Conservation (phyloP, 805 yeast genomes). For the Candida multigemmis region DNA sequence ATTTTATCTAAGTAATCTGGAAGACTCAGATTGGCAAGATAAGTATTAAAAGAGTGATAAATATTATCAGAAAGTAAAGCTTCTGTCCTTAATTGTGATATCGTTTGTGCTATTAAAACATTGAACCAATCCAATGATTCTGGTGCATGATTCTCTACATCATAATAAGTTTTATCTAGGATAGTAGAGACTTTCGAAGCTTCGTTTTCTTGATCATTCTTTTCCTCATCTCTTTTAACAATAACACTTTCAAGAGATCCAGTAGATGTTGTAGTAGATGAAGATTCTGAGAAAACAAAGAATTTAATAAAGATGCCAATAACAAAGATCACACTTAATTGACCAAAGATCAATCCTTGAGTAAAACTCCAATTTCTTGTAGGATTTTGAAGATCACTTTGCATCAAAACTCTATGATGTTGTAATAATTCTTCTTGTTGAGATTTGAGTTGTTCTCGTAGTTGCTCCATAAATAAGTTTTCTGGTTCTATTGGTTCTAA, state of each 20-base stretch:
- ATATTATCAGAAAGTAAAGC: slow-evolving; percentile 81
- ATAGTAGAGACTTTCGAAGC: slow-evolving; percentile 32
- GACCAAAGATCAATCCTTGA: slow-evolving; percentile 69
- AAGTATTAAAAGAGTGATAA: slow-evolving; percentile 64
- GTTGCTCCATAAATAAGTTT: slow-evolving; percentile 8
- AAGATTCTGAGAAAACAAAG: slow-evolving; percentile 65
- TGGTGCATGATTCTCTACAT: slow-evolving; percentile 77
- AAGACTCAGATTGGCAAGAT: slow-evolving; percentile 50
- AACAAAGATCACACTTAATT: slow-evolving; percentile 57
- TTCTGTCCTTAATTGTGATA: slow-evolving; percentile 81
- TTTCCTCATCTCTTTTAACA: slow-evolving; percentile 21
- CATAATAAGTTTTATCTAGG: slow-evolving; percentile 85
- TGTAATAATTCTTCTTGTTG: slow-evolving; percentile 22
- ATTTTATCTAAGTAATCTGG: slow-evolving; percentile 80
- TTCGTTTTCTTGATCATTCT: slow-evolving; percentile 8
- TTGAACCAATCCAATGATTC: slow-evolving; percentile 97
- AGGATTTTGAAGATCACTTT: slow-evolving; percentile 1
- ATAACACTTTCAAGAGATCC: slow-evolving; percentile 22
- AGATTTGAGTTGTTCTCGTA: slow-evolving; percentile 15
- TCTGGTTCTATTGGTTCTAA: background rate
- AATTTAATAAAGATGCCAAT: slow-evolving; percentile 60
- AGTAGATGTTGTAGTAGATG: slow-evolving; percentile 15
- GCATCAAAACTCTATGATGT: slow-evolving; percentile 16
- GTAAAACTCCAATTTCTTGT: slow-evolving; percentile 53
- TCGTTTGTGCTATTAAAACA: slow-evolving; percentile 84